Evolutionary conservation across 2,329 filamentous ascomycete genomes (phyloP).

Genomic region (Diaporthe amygdali): DNA sequence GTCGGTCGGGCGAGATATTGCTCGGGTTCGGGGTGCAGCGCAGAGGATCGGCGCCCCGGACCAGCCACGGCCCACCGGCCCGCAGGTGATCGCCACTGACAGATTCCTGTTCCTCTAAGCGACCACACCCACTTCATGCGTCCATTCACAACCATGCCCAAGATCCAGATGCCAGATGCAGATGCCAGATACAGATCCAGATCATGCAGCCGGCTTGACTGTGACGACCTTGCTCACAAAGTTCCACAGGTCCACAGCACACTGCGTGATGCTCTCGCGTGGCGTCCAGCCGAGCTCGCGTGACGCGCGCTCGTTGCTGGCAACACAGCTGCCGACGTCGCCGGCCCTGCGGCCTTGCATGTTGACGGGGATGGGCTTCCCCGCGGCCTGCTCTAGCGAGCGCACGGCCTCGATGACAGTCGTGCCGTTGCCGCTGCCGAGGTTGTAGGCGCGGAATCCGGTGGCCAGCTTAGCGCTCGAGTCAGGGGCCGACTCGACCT

Average conservation of each 20-base stretch:
- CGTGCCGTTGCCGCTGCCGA: slow-evolving; percentile 51
- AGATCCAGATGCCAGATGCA: background rate
- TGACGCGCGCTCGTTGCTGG: slow-evolving; percentile 43
- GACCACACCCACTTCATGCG: background rate
- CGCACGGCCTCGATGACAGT: slow-evolving; percentile 50
- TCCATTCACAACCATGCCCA: background rate
- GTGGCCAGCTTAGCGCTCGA: slow-evolving; percentile 32
- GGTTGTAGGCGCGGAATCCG: slow-evolving; percentile 50
- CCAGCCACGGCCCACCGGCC: background rate
- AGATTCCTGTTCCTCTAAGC: background rate
- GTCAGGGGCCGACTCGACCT: background rate
- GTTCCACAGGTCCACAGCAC: slow-evolving; percentile 40
- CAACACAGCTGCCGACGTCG: slow-evolving; percentile 50
- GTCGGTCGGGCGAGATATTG: background rate
- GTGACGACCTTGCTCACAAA: slow-evolving; percentile 31
- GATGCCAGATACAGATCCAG: background rate
- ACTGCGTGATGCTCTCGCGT: slow-evolving; percentile 37
- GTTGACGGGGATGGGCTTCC: slow-evolving; percentile 42
- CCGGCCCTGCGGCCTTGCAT: slow-evolving; percentile 44
- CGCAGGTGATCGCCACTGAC: background rate
- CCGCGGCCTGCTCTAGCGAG: slow-evolving; percentile 43
- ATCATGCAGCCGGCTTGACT: background rate
- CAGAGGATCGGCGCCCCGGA: background rate
- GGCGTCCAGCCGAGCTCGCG: slow-evolving; percentile 49
- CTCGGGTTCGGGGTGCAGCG: background rate